These are phyloP conservation scores for Mucor circinelloides DNA, from an alignment of 371 early-diverging fungal species.

Conservation along the genomic window DNA sequence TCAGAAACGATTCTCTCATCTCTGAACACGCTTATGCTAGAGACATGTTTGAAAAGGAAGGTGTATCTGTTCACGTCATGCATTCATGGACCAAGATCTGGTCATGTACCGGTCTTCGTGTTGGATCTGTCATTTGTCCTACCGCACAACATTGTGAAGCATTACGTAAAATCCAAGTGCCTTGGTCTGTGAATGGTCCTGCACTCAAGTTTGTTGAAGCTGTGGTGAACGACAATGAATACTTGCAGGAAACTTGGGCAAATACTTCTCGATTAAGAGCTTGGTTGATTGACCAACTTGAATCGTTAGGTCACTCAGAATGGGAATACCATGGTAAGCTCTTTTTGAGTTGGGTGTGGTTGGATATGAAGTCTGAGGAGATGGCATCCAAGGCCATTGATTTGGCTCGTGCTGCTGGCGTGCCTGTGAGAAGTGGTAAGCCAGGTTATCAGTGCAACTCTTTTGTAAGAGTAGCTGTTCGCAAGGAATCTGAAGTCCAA, in stretches of 20 bases:
- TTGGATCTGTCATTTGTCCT: constrained; percentile 87
- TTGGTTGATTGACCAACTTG: constrained; percentile 58
- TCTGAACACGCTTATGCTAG: constrained; percentile 63
- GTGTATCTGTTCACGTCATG: constrained; percentile 80
- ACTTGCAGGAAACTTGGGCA: constrained; percentile 76
- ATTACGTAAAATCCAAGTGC: constrained; percentile 77
- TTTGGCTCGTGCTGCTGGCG: constrained; percentile 73
- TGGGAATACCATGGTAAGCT: constrained; percentile 76
- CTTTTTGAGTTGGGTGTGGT: constrained; percentile 88
- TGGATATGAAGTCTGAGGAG: constrained; percentile 61
- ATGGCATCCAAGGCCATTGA: constrained; percentile 65
- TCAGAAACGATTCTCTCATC: constrained; percentile 76
- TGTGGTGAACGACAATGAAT: constrained; percentile 71
- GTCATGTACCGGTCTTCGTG: constrained; percentile 86
- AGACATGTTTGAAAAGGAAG: constrained; percentile 56
- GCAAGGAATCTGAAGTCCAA: constrained; percentile 64
- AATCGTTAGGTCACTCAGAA: constrained; percentile 28
- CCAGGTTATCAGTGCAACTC: constrained; percentile 79
- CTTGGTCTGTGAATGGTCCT: constrained; percentile 87
- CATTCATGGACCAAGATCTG: constrained; percentile 93
- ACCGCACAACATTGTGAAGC: constrained; percentile 68
- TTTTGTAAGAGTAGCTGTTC: constrained; percentile 80
- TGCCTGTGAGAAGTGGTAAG: constrained; percentile 79
- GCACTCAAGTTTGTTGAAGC: constrained; percentile 79
- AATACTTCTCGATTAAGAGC: constrained; percentile 69